Evolutionary conservation across 441 rosid genomes (phyloP).

Genomic region (Syzygium syzygioides): DNA sequence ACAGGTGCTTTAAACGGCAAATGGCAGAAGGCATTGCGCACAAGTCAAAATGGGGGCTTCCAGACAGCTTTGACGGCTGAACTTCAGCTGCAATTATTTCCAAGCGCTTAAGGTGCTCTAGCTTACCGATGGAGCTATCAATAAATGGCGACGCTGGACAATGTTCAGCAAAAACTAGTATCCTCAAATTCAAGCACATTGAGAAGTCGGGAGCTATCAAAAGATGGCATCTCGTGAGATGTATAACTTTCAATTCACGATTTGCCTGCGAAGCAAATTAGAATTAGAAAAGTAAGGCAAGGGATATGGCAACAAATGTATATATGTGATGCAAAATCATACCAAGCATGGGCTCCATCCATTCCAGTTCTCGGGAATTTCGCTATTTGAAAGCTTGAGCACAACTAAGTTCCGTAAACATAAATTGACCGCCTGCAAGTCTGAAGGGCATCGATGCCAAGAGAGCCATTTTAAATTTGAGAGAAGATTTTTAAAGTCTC

Average conservation of each 20-base stretch:
- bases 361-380: background rate
- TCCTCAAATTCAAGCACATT: background rate
- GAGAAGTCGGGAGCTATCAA: accelerated
- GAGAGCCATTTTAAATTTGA: background rate
- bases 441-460: background rate
- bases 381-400: accelerated
- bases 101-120: background rate
- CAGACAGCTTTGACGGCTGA: background rate
- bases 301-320: too few relatives aligned
- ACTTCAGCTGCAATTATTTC: accelerated
- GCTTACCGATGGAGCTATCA: accelerated
- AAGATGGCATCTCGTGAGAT: background rate
- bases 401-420: too few relatives aligned
- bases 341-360: background rate
- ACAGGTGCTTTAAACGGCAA: background rate
- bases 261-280: background rate
- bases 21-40: background rate
- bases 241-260: accelerated
- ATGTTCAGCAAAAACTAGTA: background rate
- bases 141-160: background rate
- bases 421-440: too few relatives aligned
- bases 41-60: background rate
- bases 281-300: background rate
- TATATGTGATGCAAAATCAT: accelerated
- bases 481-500: background rate